These are phyloP conservation scores for Conringia planisiliqua DNA, from an alignment of 345 rosid species.

Conservation along the genomic window DNA sequence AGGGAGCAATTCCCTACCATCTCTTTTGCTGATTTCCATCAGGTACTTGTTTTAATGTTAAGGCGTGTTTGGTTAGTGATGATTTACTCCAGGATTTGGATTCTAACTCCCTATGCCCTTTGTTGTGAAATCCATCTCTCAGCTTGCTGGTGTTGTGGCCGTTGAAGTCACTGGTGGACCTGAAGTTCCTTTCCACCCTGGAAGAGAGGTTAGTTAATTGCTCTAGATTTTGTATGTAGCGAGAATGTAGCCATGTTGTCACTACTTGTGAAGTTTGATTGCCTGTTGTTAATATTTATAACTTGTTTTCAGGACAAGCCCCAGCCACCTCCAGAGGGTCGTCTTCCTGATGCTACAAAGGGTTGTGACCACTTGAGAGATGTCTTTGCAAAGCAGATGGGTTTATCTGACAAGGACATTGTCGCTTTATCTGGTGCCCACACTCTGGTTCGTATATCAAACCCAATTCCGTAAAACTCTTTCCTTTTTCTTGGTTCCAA, in stretches of 20 bases:
- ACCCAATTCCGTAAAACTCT: background rate
- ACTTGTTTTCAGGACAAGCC: slow-evolving; percentile 72
- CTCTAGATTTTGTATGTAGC: background rate
- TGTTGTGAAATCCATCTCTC: background rate
- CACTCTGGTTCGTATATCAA: slow-evolving; percentile 65
- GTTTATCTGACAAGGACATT: slow-evolving; percentile 84
- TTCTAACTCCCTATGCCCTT: background rate
- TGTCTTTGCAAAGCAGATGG: slow-evolving; percentile 70
- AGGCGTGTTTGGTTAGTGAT: background rate
- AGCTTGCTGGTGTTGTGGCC: slow-evolving; percentile 94
- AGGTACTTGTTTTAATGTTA: slow-evolving; percentile 39
- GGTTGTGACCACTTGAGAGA: slow-evolving; percentile 84
- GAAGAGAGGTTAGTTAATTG: slow-evolving; percentile 67
- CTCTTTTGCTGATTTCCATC: slow-evolving; percentile 74
- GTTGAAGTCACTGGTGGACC: slow-evolving; percentile 99
- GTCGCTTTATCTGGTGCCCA: slow-evolving; percentile 95
- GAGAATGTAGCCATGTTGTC: background rate
- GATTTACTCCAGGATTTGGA: background rate
- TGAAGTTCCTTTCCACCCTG: slow-evolving; percentile 91
- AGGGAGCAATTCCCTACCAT: slow-evolving; percentile 74
- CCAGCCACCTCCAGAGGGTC: slow-evolving; percentile 90
- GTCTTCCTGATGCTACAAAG: slow-evolving; percentile 88
- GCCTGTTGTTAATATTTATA: background rate
- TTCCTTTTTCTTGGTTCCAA: background rate
- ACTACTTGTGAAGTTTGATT: background rate